These are phyloP conservation scores for Lumnitzera littorea DNA, from an alignment of 345 rosid genomes.

Conservation along the genomic window DNA sequence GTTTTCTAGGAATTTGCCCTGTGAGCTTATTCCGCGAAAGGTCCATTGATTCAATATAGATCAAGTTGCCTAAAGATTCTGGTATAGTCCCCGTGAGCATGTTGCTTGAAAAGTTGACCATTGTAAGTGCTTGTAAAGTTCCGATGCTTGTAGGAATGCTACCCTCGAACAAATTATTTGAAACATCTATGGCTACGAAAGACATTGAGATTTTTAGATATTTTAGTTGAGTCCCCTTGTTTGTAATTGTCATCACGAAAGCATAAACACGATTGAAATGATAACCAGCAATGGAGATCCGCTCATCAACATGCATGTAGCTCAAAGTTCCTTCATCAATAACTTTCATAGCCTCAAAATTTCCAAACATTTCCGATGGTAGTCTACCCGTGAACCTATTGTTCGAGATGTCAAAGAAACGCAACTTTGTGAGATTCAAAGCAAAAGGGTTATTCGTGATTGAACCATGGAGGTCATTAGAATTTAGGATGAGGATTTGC, in stretches of 20 bases:
- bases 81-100: background rate
- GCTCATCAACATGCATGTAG: background rate
- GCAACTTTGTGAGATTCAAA: background rate
- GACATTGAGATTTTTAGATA: background rate
- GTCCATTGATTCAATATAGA: background rate
- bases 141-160: background rate
- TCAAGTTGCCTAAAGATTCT: background rate
- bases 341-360: background rate
- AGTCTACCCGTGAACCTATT: background rate
- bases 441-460: background rate
- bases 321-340: background rate
- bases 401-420: background rate
- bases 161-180: background rate
- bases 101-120: slow-evolving; percentile 1
- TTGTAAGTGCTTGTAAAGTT: background rate
- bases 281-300: background rate
- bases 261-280: background rate
- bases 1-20: background rate
- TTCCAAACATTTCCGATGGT: background rate
- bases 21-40: background rate
- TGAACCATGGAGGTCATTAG: background rate
- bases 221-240: background rate
- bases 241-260: background rate
- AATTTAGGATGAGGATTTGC: background rate
- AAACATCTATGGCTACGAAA: background rate